Base-by-base conservation (phyloP, 164 flowering plant genomes). In the Protea cynaroides region DNA sequence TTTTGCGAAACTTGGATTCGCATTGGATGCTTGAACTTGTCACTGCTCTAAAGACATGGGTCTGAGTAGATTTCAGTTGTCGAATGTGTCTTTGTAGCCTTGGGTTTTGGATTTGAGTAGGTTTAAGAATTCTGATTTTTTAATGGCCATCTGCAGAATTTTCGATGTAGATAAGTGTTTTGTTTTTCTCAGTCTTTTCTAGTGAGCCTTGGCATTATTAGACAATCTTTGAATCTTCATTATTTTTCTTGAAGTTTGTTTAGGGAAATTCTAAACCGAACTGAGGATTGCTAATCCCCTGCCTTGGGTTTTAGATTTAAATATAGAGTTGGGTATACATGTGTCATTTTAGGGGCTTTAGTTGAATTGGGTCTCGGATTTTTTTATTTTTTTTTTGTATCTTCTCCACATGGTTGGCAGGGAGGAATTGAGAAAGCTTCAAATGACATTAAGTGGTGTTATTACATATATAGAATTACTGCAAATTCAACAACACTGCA, bases 181-280 rank as follows among this genome's bases (percentile, higher is more conserved):
- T 49, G 29, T 19, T 3, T 25, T 62, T 21, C 65, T 34, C 34
- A n/a, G n/a, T 14, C 17, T 34, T 40, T 34, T 34, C 40, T 7
- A 25, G 34, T 63, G 57, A 63, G 22, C 47, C 44, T 60, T 44
- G 7, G 34, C 53, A 60, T n/a, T 23, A 54, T 23, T 54, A 23
- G 58, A 19, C 23, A 3, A 11, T 8, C 23, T 15, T 7, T 22
- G 23, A 10, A 3, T 11, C 24, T 12, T 13, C 9, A 18, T 9
- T 23, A 3, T 23, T 23, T 54, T 52, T 52, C 55, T 52, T 7
- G 24, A 52, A 19, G 24, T n/a, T 4, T 18, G 0, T 50, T 59
- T 37, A 21, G 14, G 21, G 38, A 21, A 49, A 59, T 21, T 22
- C 47, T 13, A 60, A 43, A 15, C 63, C 46, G 23, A 34, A 36